These are phyloP conservation scores for Lavandula angustifolia DNA, from an alignment of 257 asterid species.

Conservation along the genomic window DNA sequence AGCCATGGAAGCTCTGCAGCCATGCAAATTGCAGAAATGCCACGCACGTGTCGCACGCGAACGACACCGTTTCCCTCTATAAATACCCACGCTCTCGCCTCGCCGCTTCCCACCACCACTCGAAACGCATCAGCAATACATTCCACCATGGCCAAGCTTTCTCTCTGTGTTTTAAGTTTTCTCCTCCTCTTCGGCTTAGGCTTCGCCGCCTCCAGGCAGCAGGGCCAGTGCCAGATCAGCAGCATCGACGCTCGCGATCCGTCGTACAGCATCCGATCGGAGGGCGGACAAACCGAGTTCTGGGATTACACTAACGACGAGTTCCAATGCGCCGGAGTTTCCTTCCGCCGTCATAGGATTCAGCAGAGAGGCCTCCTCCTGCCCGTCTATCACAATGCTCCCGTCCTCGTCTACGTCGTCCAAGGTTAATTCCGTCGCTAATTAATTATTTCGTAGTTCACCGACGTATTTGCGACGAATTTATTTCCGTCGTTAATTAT, in stretches of 20 bases:
- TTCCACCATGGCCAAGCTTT: constrained; percentile 24
- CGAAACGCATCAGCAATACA: neutral
- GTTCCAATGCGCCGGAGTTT: constrained; percentile 60
- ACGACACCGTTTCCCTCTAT: constrained; percentile 20
- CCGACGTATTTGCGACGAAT: too few relatives aligned
- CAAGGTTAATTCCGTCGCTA: constrained; percentile 38
- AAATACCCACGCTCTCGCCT: constrained; percentile 34
- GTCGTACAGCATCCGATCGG: constrained; percentile 37
- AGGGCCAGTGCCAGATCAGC: constrained; percentile 43
- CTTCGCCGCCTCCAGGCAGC: constrained; percentile 17
- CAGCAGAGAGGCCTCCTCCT: constrained; percentile 42
- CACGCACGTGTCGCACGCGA: neutral
- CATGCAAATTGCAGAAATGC: constrained; percentile 48
- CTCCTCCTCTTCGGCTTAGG: constrained; percentile 28
- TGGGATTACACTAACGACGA: constrained; percentile 48
- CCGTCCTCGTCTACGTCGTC: constrained; percentile 45
- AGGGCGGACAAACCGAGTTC: constrained; percentile 55
- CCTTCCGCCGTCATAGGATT: constrained; percentile 47
- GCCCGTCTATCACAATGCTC: constrained; percentile 54
- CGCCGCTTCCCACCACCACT: constrained; percentile 37
- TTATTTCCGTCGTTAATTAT: too few relatives aligned
- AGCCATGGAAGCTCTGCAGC: constrained; percentile 23
- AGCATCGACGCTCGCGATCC: constrained; percentile 49
- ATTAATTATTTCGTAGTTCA: too few relatives aligned
- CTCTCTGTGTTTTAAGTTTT: constrained; percentile 30